Evolutionary conservation across 2,329 filamentous ascomycete genomes (phyloP).

Genomic region (Arthrobotrys conoides): DNA sequence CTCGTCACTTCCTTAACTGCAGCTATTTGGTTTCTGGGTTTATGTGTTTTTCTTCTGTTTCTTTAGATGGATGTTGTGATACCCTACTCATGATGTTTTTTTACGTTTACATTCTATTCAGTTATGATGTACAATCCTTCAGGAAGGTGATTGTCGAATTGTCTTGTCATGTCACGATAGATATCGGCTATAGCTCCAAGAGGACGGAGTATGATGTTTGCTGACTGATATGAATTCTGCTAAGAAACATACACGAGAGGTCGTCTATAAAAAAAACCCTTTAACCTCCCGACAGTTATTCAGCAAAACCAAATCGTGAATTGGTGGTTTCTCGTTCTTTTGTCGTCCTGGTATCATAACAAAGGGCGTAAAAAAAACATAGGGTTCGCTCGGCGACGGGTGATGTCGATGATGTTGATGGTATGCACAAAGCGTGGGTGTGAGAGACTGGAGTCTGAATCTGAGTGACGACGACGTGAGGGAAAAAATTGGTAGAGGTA

Average conservation of each 20-base stretch:
- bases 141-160: too few relatives aligned
- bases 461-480: constrained; percentile 4
- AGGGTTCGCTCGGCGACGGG: background rate
- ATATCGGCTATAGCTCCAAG: background rate
- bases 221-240: constrained; percentile 16
- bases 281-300: constrained; percentile 5
- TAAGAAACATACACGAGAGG: constrained; percentile 28
- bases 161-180: too few relatives aligned
- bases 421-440: constrained; percentile 36
- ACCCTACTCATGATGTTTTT: too few relatives aligned
- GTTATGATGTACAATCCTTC: too few relatives aligned
- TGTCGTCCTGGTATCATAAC: constrained; percentile 48
- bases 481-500: constrained; percentile 26
- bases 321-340: background rate
- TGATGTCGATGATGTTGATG: background rate
- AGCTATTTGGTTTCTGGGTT: too few relatives aligned
- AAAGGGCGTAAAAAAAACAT: constrained; percentile 21
- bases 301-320: constrained; percentile 11
- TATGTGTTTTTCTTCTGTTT: too few relatives aligned
- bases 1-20: too few relatives aligned
- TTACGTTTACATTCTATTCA: too few relatives aligned
- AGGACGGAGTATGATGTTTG: background rate
- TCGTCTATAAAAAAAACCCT: constrained; percentile 20
- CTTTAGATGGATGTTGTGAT: too few relatives aligned
- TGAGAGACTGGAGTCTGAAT: background rate